phyloP scores from a whole-genome alignment of 495 filamentous ascomycete species.

The Penicillium chermesinum region DNA sequence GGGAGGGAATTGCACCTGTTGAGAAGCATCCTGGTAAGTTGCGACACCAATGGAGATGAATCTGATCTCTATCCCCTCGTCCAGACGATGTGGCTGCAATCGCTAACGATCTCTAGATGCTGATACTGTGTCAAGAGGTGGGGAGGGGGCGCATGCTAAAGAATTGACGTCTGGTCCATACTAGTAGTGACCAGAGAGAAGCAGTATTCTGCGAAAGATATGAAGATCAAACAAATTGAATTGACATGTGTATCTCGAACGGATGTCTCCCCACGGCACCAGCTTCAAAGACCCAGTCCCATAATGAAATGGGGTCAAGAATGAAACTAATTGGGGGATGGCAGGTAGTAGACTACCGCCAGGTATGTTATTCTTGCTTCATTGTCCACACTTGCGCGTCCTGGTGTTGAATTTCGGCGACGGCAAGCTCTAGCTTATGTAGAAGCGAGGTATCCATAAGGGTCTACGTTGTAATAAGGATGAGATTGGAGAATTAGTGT shows the following conservation, averaged over 20 bases:
- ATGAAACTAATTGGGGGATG: conserved; percentile 40
- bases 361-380: conserved; percentile 55
- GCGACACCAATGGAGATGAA: background rate
- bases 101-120: background rate
- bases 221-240: too few relatives aligned
- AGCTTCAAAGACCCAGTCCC: conserved; percentile 44
- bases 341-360: conserved; percentile 18
- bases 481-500: background rate
- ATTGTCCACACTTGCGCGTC: conserved; percentile 60
- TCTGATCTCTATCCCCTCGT: too few relatives aligned
- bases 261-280: conserved; percentile 40
- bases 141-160: background rate
- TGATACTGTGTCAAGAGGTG: conserved; percentile 4
- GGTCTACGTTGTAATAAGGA: conserved; percentile 1
- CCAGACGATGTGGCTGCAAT: background rate
- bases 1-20: conserved; percentile 55
- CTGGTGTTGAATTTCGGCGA: conserved; percentile 50
- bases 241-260: background rate
- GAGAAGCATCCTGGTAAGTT: conserved; percentile 51
- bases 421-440: conserved; percentile 64
- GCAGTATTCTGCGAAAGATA: background rate
- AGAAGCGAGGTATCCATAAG: conserved; percentile 37
- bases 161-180: background rate
- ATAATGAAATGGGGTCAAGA: conserved; percentile 50
- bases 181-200: background rate